These are phyloP conservation scores for Tothia fuscella DNA, from an alignment of 2,329 filamentous ascomycete genomes.

Conservation along the genomic window DNA sequence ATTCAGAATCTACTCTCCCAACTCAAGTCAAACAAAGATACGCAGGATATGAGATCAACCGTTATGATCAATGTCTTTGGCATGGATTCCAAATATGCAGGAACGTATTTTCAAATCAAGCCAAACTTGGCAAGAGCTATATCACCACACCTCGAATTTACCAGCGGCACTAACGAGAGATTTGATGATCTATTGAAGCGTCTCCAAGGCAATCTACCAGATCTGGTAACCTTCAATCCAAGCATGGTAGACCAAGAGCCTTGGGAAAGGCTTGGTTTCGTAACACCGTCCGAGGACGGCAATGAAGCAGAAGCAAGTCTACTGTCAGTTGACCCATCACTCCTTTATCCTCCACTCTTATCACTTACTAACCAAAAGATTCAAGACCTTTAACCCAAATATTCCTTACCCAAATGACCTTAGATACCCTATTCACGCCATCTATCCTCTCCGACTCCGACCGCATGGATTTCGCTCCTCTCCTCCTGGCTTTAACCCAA, in stretches of 20 bases:
- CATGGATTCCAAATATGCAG: not conserved
- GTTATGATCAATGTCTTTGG: constrained; percentile 5
- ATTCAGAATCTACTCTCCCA: constrained; percentile 2
- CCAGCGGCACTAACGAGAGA: not conserved
- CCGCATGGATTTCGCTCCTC: constrained; percentile 6
- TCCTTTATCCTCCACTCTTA: too few species aligned
- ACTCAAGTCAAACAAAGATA: not conserved
- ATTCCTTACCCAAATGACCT: constrained; percentile 10
- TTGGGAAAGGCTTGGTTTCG: constrained; percentile 10
- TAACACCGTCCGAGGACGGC: not conserved
- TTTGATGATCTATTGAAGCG: not conserved
- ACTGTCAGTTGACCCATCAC: constrained; percentile 3
- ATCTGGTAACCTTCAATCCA: constrained; percentile 11
- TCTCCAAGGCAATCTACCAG: constrained; percentile 8
- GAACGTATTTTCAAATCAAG: not conserved
- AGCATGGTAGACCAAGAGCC: constrained; percentile 11
- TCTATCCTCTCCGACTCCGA: constrained; percentile 5
- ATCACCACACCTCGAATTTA: constrained; percentile 1
- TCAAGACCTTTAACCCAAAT: constrained; percentile 5
- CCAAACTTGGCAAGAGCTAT: not conserved
- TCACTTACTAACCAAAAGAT: not conserved
- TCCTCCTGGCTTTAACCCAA: constrained; percentile 5
- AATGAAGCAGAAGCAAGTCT: constrained; percentile 6
- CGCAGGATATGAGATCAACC: not conserved
- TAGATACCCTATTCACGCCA: constrained; percentile 3